Evolutionary conservation across 257 asterid genomes (phyloP), one percentile per base, ranked within the genome.

Genomic region (Solanum pennellii): DNA sequence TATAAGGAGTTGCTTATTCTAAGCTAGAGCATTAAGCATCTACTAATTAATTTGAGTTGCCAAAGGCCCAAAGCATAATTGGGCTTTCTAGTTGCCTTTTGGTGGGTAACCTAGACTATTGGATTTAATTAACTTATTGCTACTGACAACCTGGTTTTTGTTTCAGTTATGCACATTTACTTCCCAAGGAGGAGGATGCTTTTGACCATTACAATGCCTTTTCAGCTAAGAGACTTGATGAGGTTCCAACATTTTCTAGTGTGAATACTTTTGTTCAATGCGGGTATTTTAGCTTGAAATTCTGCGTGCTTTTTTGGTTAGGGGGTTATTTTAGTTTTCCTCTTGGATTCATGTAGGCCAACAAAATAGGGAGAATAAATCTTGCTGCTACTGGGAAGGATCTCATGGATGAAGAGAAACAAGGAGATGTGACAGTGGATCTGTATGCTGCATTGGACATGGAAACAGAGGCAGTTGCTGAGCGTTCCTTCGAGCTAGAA

Each of bases 341-440:
- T 82, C 71, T 82, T 49, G 71, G 12, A 23, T 52, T 82, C 44
- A 31, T 82, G 85, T 82, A 97, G 99, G 99, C 99, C 74, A 95
- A 92, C 90, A 96, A 92, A 91, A 97, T 97, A 92, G 99, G 99
- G 87, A 96, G 94, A 92, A 97, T 97, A 85, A 97, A 97, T 93
- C 98, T 97, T 89, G 99, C 99, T 92, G 99, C 99, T 88, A 97
- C 97, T 83, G 99, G 99, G 65, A 97, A 97, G 93, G 99, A 97
- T 93, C 99, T 97, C 88, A 97, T 97, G 99, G 99, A 97, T 87
- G 99, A 96, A 29, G 99, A 97, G 88, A 96, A 97, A 93, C 98
- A 89, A 93, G 98, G 98, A 88, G 99, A 97, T 87, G 98, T 97
- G 72, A 94, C 97, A 14, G 99, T 97, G 62, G 99, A 96, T 90